These are phyloP conservation scores for Mortierella sp. DNA, from an alignment of 371 early-diverging fungal genomes.

Conservation along the genomic window DNA sequence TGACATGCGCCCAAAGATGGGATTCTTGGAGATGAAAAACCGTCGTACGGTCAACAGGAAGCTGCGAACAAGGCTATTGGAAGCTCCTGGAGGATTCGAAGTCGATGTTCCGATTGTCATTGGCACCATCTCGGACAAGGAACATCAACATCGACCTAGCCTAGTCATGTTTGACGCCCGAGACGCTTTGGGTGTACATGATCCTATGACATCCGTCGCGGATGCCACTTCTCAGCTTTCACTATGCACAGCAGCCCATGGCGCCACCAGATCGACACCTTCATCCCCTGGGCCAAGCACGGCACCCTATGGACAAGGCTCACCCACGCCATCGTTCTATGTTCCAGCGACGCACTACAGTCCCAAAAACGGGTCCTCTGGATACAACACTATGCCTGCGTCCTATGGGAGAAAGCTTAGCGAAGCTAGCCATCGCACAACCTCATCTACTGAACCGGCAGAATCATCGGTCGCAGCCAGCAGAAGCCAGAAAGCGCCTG, in stretches of 20 bases:
- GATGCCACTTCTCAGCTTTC: slow-evolving; percentile 10
- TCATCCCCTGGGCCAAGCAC: not conserved
- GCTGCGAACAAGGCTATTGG: slow-evolving; percentile 19
- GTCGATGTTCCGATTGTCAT: slow-evolving; percentile 25
- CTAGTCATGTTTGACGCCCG: not conserved
- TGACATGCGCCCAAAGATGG: slow-evolving; percentile 29
- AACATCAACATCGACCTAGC: not conserved
- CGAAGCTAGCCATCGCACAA: slow-evolving; percentile 3
- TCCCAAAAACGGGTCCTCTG: not conserved
- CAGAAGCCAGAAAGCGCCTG: not conserved
- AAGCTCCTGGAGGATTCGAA: slow-evolving; percentile 30
- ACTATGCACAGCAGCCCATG: not conserved
- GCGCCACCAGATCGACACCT: no score
- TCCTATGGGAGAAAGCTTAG: slow-evolving; percentile 2
- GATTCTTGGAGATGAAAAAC: slow-evolving; percentile 23
- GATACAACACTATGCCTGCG: slow-evolving; percentile 5
- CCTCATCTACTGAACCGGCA: not conserved
- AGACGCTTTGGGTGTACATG: not conserved
- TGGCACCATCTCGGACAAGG: slow-evolving; percentile 21
- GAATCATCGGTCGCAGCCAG: not conserved
- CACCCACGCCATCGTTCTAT: not conserved
- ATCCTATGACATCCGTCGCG: slow-evolving; percentile 1
- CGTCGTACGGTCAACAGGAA: slow-evolving; percentile 19
- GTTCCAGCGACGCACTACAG: slow-evolving; percentile 6
- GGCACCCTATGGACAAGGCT: not conserved